These are phyloP conservation scores for Fusarium solani-melongenae DNA, from an alignment of 2,329 filamentous ascomycete genomes.

Conservation along the genomic window DNA sequence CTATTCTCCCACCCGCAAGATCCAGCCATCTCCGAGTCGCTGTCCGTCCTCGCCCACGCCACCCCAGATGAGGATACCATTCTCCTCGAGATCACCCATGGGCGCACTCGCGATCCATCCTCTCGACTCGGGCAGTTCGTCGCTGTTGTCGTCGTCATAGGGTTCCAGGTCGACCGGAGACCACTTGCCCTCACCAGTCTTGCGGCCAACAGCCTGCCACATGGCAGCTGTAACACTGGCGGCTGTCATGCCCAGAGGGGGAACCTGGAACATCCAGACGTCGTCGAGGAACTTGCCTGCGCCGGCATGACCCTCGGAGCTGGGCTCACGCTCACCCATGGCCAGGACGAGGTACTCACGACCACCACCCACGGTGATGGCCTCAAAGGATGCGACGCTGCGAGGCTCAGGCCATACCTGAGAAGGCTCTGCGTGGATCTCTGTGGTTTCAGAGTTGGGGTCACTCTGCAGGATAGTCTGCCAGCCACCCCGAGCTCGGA, in stretches of 20 bases:
- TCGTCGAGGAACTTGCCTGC: conserved; percentile 68
- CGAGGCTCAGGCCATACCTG: conserved; percentile 64
- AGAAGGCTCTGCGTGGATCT: conserved; percentile 47
- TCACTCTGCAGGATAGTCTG: conserved; percentile 59
- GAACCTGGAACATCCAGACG: conserved; percentile 73
- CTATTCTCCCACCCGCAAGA: conserved; percentile 63
- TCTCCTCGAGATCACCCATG: conserved; percentile 69
- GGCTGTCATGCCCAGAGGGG: conserved; percentile 63
- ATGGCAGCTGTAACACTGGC: conserved; percentile 68
- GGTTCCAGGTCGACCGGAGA: conserved; percentile 58
- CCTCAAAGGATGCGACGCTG: conserved; percentile 65
- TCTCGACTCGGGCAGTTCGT: conserved; percentile 61
- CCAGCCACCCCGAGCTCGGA: conserved; percentile 66
- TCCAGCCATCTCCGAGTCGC: conserved; percentile 71
- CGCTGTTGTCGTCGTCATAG: conserved; percentile 64
- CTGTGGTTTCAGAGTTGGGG: conserved; percentile 47
- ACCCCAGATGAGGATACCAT: conserved; percentile 69
- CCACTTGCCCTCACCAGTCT: conserved; percentile 70
- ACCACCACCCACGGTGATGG: conserved; percentile 68
- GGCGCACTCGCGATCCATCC: conserved; percentile 69
- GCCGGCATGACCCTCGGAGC: conserved; percentile 59
- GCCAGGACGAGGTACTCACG: conserved; percentile 71
- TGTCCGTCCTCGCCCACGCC: conserved; percentile 64
- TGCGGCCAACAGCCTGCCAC: conserved; percentile 61
- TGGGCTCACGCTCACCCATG: conserved; percentile 67